Percentiles rank a stretch among this genome's conserved stretches.
phyloP scores from a whole-genome alignment of 345 rosid species.

The Microcos paniculata region DNA sequence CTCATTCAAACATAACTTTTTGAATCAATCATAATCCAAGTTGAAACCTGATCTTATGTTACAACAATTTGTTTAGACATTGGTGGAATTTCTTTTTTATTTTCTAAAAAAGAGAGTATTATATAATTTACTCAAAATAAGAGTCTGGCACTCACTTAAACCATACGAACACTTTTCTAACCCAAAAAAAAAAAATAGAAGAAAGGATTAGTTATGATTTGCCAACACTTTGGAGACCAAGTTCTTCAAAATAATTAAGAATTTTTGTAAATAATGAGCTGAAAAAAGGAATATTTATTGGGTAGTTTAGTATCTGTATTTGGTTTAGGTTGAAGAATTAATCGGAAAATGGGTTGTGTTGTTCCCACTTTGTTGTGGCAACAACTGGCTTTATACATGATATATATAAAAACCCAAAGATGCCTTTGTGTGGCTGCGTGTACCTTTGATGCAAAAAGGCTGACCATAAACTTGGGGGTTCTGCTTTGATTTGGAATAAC shows the following conservation, averaged over 20 bases:
- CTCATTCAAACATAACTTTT: background rate
- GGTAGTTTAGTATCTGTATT: no score
- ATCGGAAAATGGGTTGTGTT: background rate
- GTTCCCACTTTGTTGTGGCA: background rate
- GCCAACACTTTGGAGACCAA: no score
- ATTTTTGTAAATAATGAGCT: no score
- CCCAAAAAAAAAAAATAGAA: no score
- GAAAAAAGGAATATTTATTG: no score
- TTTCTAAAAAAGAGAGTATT: no score
- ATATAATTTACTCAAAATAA: no score
- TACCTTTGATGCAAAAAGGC: background rate
- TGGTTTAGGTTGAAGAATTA: no score
- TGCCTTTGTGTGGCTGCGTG: background rate
- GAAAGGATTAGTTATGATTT: background rate
- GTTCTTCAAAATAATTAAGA: no score
- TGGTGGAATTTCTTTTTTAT: no score
- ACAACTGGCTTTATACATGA: background rate
- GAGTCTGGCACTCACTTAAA: background rate
- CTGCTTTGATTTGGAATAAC: conserved; percentile 22
- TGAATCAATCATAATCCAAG: background rate
- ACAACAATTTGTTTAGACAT: background rate
- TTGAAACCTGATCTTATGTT: background rate
- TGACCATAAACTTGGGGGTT: background rate
- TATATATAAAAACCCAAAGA: background rate
- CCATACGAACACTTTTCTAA: background rate